These are phyloP conservation scores for Cytospora leucostoma DNA, from an alignment of 2,329 filamentous ascomycete genomes.

Conservation along the genomic window DNA sequence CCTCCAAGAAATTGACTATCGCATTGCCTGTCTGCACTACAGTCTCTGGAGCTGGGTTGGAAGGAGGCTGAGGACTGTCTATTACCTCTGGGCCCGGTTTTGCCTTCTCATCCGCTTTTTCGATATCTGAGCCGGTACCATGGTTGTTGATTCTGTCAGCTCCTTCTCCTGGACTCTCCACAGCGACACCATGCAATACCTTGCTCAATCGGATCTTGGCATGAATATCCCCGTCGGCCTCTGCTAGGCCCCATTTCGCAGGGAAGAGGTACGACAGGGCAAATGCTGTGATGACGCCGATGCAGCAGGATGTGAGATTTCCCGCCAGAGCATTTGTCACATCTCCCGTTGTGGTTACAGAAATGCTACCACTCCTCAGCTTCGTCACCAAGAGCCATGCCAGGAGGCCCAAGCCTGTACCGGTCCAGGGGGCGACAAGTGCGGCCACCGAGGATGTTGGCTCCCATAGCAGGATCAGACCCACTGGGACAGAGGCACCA, in stretches of 20 bases:
- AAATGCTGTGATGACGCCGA: slow-evolving; percentile 39
- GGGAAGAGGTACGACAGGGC: slow-evolving; percentile 39
- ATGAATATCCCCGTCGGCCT: slow-evolving; percentile 29
- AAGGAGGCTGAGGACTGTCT: slow-evolving; percentile 21
- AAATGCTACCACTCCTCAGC: slow-evolving; percentile 38
- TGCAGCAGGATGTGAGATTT: slow-evolving; percentile 40
- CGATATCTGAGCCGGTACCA: slow-evolving; percentile 9
- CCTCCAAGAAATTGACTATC: slow-evolving; percentile 44
- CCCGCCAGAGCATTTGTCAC: slow-evolving; percentile 43
- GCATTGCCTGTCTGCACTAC: slow-evolving; percentile 41
- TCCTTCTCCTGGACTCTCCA: neutral
- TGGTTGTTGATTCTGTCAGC: neutral
- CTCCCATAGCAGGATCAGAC: slow-evolving; percentile 41
- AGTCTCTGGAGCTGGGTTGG: slow-evolving; percentile 31
- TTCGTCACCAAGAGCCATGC: slow-evolving; percentile 43
- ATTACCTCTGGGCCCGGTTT: neutral
- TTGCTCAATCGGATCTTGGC: slow-evolving; percentile 35
- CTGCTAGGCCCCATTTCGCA: slow-evolving; percentile 31
- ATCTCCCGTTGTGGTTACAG: slow-evolving; percentile 40
- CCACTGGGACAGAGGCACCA: slow-evolving; percentile 41
- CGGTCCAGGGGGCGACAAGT: slow-evolving; percentile 39
- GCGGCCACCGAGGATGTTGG: slow-evolving; percentile 42
- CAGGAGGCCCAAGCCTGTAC: slow-evolving; percentile 37
- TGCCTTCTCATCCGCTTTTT: slow-evolving; percentile 18
- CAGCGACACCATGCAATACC: slow-evolving; percentile 34